Evolutionary conservation across 345 rosid genomes (phyloP).

Genomic region (Dipteronia sinensis): DNA sequence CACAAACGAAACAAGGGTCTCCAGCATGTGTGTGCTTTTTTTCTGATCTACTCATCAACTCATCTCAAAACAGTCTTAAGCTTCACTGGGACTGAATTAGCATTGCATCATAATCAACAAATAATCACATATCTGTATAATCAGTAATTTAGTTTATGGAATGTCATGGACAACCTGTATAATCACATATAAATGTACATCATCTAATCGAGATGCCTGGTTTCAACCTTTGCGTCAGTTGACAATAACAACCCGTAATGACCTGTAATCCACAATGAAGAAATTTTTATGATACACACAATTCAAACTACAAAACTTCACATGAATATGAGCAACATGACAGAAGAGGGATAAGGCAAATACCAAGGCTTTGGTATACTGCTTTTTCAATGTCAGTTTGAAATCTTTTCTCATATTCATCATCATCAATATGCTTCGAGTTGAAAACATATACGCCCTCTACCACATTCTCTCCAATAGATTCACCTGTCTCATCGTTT

Average conservation of each 20-base stretch:
- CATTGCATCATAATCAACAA: background rate
- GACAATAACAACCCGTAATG: background rate
- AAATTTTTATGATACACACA: background rate
- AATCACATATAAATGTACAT: background rate
- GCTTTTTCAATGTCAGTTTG: background rate
- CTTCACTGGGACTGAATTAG: background rate
- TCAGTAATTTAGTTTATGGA: background rate
- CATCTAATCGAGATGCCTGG: background rate
- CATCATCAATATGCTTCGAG: background rate
- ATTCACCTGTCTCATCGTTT: background rate
- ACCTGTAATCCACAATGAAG: background rate
- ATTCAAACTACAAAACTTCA: no score
- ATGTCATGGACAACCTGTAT: background rate
- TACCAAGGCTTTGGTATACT: background rate
- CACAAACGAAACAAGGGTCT: conserved; percentile 11
- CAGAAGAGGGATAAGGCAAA: background rate
- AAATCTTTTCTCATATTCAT: background rate
- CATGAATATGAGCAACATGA: background rate
- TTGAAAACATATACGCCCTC: no score
- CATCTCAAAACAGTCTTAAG: background rate
- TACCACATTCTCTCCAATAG: background rate
- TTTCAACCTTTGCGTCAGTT: background rate
- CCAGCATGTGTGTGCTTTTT: background rate
- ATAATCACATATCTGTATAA: no score
- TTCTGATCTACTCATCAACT: background rate